Percentiles rank a stretch among this genome's conserved stretches.
Conservation (phyloP, 73 alveolate genomes). For the Paramecium primaurelia region DNA sequence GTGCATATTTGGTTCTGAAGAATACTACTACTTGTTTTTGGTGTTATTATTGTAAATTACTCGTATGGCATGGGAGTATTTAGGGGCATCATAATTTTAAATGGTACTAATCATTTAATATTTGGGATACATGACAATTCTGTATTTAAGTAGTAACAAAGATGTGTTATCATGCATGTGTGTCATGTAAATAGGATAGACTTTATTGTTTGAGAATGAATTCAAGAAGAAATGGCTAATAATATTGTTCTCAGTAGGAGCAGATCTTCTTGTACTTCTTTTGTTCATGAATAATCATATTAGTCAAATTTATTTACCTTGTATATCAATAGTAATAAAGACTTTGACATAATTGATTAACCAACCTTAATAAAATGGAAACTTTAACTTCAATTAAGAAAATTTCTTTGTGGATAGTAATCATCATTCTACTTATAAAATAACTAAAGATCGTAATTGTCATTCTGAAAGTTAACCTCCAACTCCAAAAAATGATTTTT, state of each 20-base stretch:
- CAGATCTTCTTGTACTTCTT: not conserved
- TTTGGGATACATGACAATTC: not conserved
- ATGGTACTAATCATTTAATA: not conserved
- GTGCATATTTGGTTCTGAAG: not conserved
- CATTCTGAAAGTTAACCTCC: not conserved
- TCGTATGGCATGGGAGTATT: not conserved
- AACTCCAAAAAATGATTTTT: not conserved
- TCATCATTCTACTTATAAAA: not conserved
- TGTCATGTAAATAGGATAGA: not conserved
- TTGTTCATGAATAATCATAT: not conserved
- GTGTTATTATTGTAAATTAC: not conserved
- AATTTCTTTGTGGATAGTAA: not conserved
- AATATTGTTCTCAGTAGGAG: not conserved
- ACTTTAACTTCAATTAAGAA: not conserved
- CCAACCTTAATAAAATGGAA: not conserved
- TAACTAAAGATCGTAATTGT: not conserved
- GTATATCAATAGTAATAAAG: not conserved
- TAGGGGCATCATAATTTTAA: not conserved
- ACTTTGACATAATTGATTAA: not conserved
- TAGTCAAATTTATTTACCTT: not conserved
- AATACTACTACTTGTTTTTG: not conserved
- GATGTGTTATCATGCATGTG: not conserved
- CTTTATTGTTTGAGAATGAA: not conserved
- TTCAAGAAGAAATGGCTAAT: not conserved
- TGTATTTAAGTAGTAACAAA: not conserved